Conservation (phyloP, 257 asterid species). For the Solanum pennellii region DNA sequence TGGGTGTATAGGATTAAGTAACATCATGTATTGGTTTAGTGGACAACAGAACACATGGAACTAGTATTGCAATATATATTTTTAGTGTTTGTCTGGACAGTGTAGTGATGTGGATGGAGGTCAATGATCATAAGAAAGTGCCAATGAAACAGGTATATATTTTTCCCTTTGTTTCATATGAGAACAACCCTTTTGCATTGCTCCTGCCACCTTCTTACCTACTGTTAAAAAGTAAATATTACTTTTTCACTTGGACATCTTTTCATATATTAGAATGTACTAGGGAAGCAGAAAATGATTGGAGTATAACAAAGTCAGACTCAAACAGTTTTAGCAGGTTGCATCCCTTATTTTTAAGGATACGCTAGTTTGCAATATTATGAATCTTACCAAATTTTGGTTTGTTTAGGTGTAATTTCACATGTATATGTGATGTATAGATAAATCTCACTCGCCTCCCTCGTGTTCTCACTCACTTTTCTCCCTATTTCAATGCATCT, state of each 20-base stretch:
- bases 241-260: neutral
- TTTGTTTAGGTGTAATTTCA: neutral
- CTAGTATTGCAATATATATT: neutral
- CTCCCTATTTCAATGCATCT: neutral
- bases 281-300: neutral
- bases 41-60: neutral
- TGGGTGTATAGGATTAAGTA: neutral
- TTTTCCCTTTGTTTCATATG: neutral
- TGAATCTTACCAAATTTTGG: neutral
- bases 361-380: neutral
- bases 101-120: neutral
- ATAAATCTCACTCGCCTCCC: neutral
- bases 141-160: neutral
- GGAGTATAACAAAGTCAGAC: neutral
- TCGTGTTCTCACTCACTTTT: neutral
- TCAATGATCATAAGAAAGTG: neutral
- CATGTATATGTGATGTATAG: neutral
- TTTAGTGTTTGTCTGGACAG: neutral
- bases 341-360: neutral
- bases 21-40: neutral
- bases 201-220: neutral
- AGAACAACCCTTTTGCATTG: neutral
- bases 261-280: neutral
- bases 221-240: neutral
- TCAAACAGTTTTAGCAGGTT: neutral